phyloP scores from a whole-genome alignment of 192 early-diverging fungal species.

The Phlyctochytrium bullatum region DNA sequence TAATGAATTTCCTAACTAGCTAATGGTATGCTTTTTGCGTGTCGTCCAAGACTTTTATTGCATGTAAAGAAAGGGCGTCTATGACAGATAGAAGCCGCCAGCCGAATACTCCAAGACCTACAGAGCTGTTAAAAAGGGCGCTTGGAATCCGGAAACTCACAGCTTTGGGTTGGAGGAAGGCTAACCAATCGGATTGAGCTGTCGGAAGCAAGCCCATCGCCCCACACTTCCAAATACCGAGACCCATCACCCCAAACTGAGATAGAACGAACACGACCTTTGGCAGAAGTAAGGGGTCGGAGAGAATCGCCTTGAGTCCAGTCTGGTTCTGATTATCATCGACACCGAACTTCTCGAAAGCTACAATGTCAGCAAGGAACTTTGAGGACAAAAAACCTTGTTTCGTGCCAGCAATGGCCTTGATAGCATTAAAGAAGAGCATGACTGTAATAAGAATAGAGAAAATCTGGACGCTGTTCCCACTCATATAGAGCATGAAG shows the following conservation, averaged over 20 bases:
- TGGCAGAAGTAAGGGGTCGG: constrained; percentile 64
- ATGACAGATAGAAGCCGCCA: no score
- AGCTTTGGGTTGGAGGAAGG: constrained; percentile 67
- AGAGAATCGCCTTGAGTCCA: constrained; percentile 19
- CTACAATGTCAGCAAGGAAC: no score
- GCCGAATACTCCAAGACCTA: no score
- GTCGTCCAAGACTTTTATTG: no score
- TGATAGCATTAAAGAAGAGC: constrained; percentile 85
- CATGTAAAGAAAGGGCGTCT: no score
- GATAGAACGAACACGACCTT: constrained; percentile 82
- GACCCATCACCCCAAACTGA: constrained; percentile 71
- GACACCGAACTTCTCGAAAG: constrained; percentile 71
- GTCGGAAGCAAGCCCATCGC: constrained; percentile 97
- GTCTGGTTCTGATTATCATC: constrained; percentile 41
- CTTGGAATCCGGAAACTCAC: no score
- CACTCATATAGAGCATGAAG: constrained; percentile 99
- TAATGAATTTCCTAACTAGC: no score
- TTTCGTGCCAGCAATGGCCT: constrained; percentile 67
- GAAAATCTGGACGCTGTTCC: constrained; percentile 94
- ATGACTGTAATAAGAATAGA: constrained; percentile 93
- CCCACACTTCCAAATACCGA: constrained; percentile 90
- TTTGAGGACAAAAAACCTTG: no score
- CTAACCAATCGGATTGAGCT: constrained; percentile 90
- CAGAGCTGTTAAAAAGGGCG: no score
- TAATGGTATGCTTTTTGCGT: no score